Percentiles rank a stretch among this genome's conserved stretches.
These are phyloP conservation scores for Xylaria sp. DNA, from an alignment of 2,329 filamentous ascomycete genomes.

Conservation along the genomic window DNA sequence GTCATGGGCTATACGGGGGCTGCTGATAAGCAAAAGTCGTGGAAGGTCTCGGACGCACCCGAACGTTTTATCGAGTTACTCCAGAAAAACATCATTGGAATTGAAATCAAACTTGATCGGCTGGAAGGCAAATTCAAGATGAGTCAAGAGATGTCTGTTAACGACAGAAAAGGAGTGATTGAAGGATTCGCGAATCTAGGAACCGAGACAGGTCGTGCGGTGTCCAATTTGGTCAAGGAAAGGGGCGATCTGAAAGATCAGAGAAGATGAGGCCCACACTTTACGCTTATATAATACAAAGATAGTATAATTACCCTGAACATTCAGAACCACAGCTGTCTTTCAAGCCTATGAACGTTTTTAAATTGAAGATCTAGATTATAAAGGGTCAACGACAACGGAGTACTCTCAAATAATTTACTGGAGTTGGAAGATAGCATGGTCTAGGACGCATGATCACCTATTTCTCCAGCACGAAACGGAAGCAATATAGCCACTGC, in stretches of 20 bases:
- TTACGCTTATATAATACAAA: not conserved
- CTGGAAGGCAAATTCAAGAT: slow-evolving; percentile 33
- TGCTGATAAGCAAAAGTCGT: slow-evolving; percentile 4
- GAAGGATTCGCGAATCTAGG: slow-evolving; percentile 25
- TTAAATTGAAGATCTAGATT: not conserved
- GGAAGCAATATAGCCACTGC: not conserved
- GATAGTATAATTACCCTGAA: not conserved
- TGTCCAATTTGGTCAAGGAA: slow-evolving; percentile 24
- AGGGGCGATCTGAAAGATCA: slow-evolving; percentile 20
- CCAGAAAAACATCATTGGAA: slow-evolving; percentile 26
- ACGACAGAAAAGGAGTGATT: slow-evolving; percentile 24
- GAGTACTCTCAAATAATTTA: not conserved
- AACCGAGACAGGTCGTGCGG: slow-evolving; percentile 11
- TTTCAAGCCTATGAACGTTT: not conserved
- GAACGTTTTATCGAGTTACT: slow-evolving; percentile 28
- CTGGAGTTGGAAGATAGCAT: not conserved
- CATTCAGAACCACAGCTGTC: too few species aligned
- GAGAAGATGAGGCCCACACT: not conserved
- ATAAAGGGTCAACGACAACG: not conserved
- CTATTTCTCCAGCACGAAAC: not conserved
- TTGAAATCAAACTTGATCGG: slow-evolving; percentile 25
- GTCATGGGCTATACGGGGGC: slow-evolving; percentile 26
- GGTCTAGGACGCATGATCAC: not conserved
- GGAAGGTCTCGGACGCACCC: slow-evolving; percentile 30
- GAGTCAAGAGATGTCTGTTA: slow-evolving; percentile 30